Evolutionary conservation across 2,329 filamentous ascomycete genomes (phyloP).

Genomic region (Aspergillus clavatus): DNA sequence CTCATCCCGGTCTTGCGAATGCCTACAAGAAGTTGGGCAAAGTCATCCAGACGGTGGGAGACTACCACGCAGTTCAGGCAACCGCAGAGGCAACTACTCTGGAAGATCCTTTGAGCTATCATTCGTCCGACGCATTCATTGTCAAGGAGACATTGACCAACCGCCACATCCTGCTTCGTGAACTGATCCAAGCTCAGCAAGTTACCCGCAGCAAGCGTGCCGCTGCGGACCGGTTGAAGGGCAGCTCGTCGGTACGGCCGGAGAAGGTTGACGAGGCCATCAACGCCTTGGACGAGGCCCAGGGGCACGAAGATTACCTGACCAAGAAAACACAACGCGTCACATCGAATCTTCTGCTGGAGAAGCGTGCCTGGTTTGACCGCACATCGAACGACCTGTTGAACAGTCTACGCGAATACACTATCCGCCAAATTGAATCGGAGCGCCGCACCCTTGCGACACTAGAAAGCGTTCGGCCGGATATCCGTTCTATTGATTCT

Average conservation of each 20-base stretch:
- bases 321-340: slow-evolving; percentile 82
- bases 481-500: slow-evolving; percentile 87
- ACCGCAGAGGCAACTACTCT: slow-evolving; percentile 94
- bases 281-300: slow-evolving; percentile 78
- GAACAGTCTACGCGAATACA: slow-evolving; percentile 81
- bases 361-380: slow-evolving; percentile 86
- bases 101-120: slow-evolving; percentile 88
- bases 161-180: slow-evolving; percentile 89
- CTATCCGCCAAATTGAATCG: slow-evolving; percentile 89
- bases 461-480: slow-evolving; percentile 86
- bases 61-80: slow-evolving; percentile 93
- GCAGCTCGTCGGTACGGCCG: slow-evolving; percentile 75
- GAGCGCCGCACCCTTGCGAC: slow-evolving; percentile 88
- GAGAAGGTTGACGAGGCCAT: slow-evolving; percentile 99
- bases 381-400: slow-evolving; percentile 81
- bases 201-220: slow-evolving; percentile 73
- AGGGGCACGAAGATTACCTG: slow-evolving; percentile 73
- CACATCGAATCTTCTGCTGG: slow-evolving; percentile 79
- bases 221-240: slow-evolving; percentile 83
- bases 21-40: slow-evolving; percentile 95
- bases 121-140: slow-evolving; percentile 92
- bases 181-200: slow-evolving; percentile 87
- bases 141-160: slow-evolving; percentile 98
- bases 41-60: slow-evolving; percentile 85
- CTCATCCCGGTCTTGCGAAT: slow-evolving; percentile 77